These are phyloP conservation scores for Phytophthora sansomeana DNA, from an alignment of 352 stramenopile genomes.

Conservation along the genomic window DNA sequence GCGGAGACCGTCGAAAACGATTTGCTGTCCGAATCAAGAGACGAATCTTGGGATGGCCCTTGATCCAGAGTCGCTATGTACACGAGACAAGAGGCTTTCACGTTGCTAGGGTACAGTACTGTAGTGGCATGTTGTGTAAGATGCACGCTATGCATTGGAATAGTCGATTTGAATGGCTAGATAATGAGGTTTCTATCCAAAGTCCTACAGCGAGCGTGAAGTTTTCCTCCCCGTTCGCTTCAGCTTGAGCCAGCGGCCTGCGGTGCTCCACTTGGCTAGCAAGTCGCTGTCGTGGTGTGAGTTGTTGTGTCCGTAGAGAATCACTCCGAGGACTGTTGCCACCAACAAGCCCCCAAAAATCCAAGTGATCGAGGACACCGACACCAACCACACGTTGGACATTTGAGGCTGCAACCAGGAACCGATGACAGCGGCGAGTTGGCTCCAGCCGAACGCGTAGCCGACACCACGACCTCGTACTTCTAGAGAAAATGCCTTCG, in stretches of 20 bases:
- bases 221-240: neutral
- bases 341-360: conserved; percentile 5
- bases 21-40: conserved; percentile 3
- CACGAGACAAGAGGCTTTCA: too few relatives aligned
- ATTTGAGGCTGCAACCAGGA: conserved; percentile 16
- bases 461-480: conserved; percentile 16
- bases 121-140: too few relatives aligned
- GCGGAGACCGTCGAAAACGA: neutral
- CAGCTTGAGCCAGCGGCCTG: neutral
- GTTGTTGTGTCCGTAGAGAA: neutral
- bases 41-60: neutral
- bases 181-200: too few relatives aligned
- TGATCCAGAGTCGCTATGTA: too few relatives aligned
- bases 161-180: too few relatives aligned
- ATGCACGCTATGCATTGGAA: too few relatives aligned
- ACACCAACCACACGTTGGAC: conserved; percentile 28
- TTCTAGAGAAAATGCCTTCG: neutral
- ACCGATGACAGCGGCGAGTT: conserved; percentile 1
- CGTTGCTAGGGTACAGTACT: too few relatives aligned
- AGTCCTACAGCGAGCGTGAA: neutral
- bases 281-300: neutral
- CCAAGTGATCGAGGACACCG: conserved; percentile 18
- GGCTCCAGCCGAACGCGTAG: conserved; percentile 10
- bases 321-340: neutral
- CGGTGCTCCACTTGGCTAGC: neutral